Evolutionary conservation across 345 rosid species (phyloP).

Genomic region (Salix viminalis): DNA sequence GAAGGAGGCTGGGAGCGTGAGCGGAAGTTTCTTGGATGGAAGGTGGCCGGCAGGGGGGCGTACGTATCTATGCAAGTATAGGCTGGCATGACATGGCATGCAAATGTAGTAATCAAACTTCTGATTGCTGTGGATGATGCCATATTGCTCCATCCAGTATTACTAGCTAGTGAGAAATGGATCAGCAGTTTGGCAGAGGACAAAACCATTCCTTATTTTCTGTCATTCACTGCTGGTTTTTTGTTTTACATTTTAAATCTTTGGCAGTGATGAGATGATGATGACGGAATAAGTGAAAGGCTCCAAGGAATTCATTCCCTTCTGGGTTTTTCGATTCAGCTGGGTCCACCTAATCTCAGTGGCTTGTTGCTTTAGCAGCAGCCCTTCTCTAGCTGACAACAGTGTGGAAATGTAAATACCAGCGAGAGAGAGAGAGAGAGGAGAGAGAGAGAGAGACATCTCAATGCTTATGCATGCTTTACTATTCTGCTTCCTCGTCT

Average conservation of each 20-base stretch:
- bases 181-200: not conserved
- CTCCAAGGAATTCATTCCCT: not conserved
- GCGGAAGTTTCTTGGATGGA: not conserved
- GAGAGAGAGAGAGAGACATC: not conserved
- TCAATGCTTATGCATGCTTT: not conserved
- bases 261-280: not conserved
- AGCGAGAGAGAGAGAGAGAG: not conserved
- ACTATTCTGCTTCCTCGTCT: not conserved
- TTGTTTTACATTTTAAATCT: not conserved
- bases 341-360: slow-evolving; percentile 11
- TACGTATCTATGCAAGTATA: slow-evolving; percentile 26
- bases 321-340: no score
- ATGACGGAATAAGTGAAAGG: not conserved
- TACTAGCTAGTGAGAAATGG: not conserved
- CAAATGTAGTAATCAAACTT: slow-evolving; percentile 30
- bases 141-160: not conserved
- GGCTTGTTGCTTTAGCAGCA: slow-evolving; percentile 5
- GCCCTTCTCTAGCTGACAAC: not conserved
- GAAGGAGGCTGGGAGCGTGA: not conserved
- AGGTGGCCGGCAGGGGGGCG: slow-evolving; percentile 5
- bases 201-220: not conserved
- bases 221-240: not conserved
- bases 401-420: not conserved
- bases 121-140: slow-evolving; percentile 22
- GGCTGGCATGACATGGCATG: slow-evolving; percentile 49